phyloP scores from a whole-genome alignment of 495 filamentous ascomycete species.

The Parathielavia appendiculata region DNA sequence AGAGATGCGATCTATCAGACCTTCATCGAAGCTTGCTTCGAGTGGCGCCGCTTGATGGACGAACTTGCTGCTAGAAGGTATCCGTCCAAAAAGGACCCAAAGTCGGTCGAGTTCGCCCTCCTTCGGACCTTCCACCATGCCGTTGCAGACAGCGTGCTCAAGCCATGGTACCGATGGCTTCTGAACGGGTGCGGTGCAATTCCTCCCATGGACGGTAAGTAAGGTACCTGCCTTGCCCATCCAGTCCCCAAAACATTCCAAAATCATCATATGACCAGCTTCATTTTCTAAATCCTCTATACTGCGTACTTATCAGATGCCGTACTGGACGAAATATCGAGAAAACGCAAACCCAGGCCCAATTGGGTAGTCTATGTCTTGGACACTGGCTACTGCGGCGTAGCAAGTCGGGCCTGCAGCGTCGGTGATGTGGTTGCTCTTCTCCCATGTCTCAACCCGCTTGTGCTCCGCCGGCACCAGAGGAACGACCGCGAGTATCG shows the following conservation, averaged over 20 bases:
- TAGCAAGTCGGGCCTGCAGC: not conserved
- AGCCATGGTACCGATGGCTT: not conserved
- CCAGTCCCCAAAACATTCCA: too few relatives aligned
- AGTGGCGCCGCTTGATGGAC: not conserved
- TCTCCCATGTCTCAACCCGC: not conserved
- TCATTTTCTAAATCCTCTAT: not conserved
- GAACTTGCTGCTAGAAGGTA: not conserved
- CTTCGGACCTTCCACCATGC: not conserved
- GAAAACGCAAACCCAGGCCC: not conserved
- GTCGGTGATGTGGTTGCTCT: not conserved
- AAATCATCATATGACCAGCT: too few relatives aligned
- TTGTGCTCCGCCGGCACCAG: not conserved
- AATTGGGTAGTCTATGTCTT: not conserved
- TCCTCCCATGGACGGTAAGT: not conserved
- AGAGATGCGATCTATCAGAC: not conserved
- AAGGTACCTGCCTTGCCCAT: not conserved
- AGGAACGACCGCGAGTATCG: not conserved
- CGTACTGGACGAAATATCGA: not conserved
- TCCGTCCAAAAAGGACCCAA: not conserved
- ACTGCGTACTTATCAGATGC: not conserved
- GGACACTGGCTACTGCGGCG: not conserved
- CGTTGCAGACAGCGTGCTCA: not conserved
- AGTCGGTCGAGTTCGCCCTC: not conserved
- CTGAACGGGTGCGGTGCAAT: not conserved
- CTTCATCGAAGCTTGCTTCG: not conserved